A percentile compares a stretch with the other conserved stretches of the same genome.
These are phyloP conservation scores for Diplosphaera chodatii DNA, from an alignment of 139 green algal species.

Conservation along the genomic window DNA sequence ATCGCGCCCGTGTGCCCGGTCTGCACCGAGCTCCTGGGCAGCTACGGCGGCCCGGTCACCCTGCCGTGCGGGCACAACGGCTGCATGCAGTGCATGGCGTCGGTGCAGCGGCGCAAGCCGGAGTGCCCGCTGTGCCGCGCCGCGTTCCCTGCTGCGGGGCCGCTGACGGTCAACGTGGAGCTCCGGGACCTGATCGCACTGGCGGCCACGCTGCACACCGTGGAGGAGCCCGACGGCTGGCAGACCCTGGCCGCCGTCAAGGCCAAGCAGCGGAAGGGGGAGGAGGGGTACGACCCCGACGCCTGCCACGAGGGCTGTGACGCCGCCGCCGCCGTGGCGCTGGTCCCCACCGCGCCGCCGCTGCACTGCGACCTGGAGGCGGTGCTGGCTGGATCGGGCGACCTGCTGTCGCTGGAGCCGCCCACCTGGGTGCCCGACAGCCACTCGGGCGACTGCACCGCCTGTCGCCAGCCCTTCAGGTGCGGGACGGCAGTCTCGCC, in stretches of 20 bases:
- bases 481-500: constrained; percentile 2
- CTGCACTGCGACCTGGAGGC: constrained; percentile 13
- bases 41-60: constrained; percentile 46
- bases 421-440: constrained; percentile 72
- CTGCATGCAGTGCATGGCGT: constrained; percentile 53
- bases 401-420: constrained; percentile 57
- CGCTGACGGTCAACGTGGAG: constrained; percentile 41
- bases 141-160: constrained; percentile 30
- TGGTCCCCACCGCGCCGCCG: constrained; percentile 20
- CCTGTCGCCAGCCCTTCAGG: constrained; percentile 51
- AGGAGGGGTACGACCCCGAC: not conserved
- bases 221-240: constrained; percentile 57
- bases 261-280: not conserved
- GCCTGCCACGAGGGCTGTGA: not conserved
- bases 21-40: constrained; percentile 48
- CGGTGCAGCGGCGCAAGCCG: constrained; percentile 36
- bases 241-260: constrained; percentile 46
- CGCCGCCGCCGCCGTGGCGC: not conserved
- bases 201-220: constrained; percentile 39
- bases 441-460: constrained; percentile 34
- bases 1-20: constrained; percentile 35
- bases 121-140: constrained; percentile 59
- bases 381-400: constrained; percentile 16
- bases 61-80: constrained; percentile 67
- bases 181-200: constrained; percentile 51